Evolutionary conservation across 345 rosid genomes (phyloP).

Genomic region (Aquilaria sinensis): DNA sequence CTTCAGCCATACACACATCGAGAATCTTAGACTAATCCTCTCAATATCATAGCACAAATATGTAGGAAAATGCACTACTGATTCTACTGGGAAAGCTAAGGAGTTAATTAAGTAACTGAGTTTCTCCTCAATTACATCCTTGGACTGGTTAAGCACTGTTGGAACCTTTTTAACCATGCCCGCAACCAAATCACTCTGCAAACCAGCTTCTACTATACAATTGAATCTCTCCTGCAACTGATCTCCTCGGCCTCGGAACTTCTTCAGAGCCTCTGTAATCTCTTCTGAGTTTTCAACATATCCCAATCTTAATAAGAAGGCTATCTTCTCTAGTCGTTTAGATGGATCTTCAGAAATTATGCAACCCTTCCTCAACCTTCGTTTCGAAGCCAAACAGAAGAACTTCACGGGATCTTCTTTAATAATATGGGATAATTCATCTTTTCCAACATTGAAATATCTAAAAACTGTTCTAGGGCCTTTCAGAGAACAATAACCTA

Average conservation of each 20-base stretch:
- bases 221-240: constrained; percentile 85
- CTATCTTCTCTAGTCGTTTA: constrained; percentile 41
- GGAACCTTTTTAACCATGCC: constrained; percentile 62
- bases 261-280: constrained; percentile 56
- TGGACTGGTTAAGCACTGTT: constrained; percentile 60
- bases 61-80: constrained; percentile 53
- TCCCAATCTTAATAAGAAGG: constrained; percentile 63
- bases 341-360: constrained; percentile 20
- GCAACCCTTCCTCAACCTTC: constrained; percentile 22
- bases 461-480: constrained; percentile 43
- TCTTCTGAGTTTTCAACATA: constrained; percentile 80
- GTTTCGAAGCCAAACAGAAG: constrained; percentile 45
- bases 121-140: constrained; percentile 62
- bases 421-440: constrained; percentile 38
- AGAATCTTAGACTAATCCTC: constrained; percentile 49
- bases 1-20: constrained; percentile 53
- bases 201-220: constrained; percentile 68
- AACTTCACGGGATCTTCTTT: constrained; percentile 54
- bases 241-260: constrained; percentile 81
- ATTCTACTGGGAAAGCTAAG: constrained; percentile 52
- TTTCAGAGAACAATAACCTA: constrained; percentile 49
- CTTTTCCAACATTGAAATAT: constrained; percentile 36
- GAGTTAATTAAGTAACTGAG: constrained; percentile 42
- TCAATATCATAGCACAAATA: constrained; percentile 59
- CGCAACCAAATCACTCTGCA: constrained; percentile 40